Base-by-base conservation (phyloP, 306 rosid species). In the Dalbergia cultrata region DNA sequence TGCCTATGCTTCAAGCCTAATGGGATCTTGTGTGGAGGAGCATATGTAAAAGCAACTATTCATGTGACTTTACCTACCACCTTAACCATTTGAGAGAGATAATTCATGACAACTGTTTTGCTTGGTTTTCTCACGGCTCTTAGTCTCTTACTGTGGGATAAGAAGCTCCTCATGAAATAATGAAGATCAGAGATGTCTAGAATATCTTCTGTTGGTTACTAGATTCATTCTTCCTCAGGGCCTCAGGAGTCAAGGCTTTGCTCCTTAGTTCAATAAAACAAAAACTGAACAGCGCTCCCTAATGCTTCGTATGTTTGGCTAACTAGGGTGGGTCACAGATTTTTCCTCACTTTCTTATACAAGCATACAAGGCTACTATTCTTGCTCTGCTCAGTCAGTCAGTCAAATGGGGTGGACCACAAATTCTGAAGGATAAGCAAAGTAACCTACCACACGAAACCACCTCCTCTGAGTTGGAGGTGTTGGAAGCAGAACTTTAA, bases 361-460 rank as follows among this genome's bases (percentile, higher is more conserved):
- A 26, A 26, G 31, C 43, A 45, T 35, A 63, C 26, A 76, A 49
- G 41, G 58, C 45, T 56, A 31, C 61, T 13, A 26, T 67, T 54
- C 67, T 67, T 39, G 10, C 75, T 18, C 58, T 59, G 52, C 17
- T 63, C 6, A 7, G 54, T 34, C 57, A 34, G 59, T 56, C 57
- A 18, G 62, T 74, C 62, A 37, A 33, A 57, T n/a, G 13, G 74
- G 35, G 21, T 19, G n/a, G 70, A 26, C 45, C 12, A 31, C 68
- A 17, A 78, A 44, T 44, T 78, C 22, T 35, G 63, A 47, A 59
- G 63, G 70, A 12, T 19, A 21, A 64, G 53, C n/a, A 14, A 22
- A 41, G 43, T 68, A 76, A 80, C 97, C 86, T 85, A 95, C 99
- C 97, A 95, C 97, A 21, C 99, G 97, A 86, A 85, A 87, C 99